Conservation (phyloP, 2,329 filamentous ascomycete species). For the Aspergillus pseudoglaucus region DNA sequence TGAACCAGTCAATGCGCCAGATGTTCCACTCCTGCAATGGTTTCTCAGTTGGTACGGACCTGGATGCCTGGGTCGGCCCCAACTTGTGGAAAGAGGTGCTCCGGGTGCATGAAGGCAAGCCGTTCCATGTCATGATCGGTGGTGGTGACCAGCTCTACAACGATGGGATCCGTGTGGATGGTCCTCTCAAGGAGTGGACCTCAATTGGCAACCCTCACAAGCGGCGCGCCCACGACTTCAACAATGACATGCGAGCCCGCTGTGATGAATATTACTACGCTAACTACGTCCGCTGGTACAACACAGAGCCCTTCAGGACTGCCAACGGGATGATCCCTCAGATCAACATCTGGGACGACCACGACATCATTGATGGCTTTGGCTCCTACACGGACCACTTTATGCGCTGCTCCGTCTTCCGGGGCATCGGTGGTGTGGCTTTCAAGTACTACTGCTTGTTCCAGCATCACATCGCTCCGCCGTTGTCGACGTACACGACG, state of each 20-base stretch:
- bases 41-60: constrained; percentile 60
- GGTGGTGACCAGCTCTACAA: constrained; percentile 84
- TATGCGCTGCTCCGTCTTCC: constrained; percentile 60
- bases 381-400: constrained; percentile 62
- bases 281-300: constrained; percentile 62
- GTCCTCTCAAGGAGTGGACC: constrained; percentile 65
- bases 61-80: constrained; percentile 56
- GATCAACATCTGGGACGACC: constrained; percentile 61
- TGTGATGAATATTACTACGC: constrained; percentile 59
- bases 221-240: constrained; percentile 55
- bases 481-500: constrained; percentile 77
- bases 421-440: constrained; percentile 55
- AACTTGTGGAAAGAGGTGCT: constrained; percentile 61
- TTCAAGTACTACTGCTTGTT: constrained; percentile 60
- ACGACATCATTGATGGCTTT: constrained; percentile 62
- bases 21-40: constrained; percentile 66
- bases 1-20: constrained; percentile 60
- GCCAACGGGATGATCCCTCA: constrained; percentile 59
- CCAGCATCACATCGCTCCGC: constrained; percentile 74
- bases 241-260: constrained; percentile 54
- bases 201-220: constrained; percentile 55
- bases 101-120: constrained; percentile 52
- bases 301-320: constrained; percentile 55
- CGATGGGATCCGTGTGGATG: constrained; percentile 73
- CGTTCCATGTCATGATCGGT: constrained; percentile 69